Base-by-base conservation (phyloP, 352 stramenopile species). In the Phytophthora tentaculata region DNA sequence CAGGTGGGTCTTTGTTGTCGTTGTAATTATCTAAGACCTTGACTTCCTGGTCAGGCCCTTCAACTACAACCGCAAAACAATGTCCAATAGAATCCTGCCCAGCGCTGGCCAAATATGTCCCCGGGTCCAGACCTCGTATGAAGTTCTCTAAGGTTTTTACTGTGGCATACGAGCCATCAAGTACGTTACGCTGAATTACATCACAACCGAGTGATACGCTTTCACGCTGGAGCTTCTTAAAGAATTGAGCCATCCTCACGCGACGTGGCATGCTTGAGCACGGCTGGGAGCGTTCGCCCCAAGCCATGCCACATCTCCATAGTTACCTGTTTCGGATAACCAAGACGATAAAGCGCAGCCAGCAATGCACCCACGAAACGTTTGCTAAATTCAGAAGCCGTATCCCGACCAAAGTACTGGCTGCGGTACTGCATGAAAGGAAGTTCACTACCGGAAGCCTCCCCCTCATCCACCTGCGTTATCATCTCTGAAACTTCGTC, bases 301-400 rank as follows among this genome's bases (percentile, higher is more conserved):
- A 59, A 69, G 0, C 3, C 37, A 9, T 69, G 35, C 55, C 55
- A 64, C 26, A 64, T 64, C 14, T 64, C 24, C 37, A 64, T 56
- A 0, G 37, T 60, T 1, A 57, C 54, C 1, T 60, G 9, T 13
- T 45, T 10, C 0, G 48, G 39, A 3, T 39, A 8, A 1, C 48
- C 55, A 32, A 64, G 48, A 9, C 60, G 37, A 9, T 55, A 55
- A 3, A 64, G 23, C 0, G 26, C 47, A 0, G 35, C 23, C 0
- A 47, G 54, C 1, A 70, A 20, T 0, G 54, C 54, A 26, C 64
- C 55, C 24, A 70, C 56, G 45, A 56, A 56, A 16, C 62, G 64
- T 1, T 26, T 28, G 5, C 20, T 20, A 2, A 20, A 26, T 28
- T 19, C 19, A 50, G 44, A 47, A 1, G 39, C 16, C 16, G 39